Conservation (phyloP, 169 alveolate species). For the Eimeria brunetti region DNA sequence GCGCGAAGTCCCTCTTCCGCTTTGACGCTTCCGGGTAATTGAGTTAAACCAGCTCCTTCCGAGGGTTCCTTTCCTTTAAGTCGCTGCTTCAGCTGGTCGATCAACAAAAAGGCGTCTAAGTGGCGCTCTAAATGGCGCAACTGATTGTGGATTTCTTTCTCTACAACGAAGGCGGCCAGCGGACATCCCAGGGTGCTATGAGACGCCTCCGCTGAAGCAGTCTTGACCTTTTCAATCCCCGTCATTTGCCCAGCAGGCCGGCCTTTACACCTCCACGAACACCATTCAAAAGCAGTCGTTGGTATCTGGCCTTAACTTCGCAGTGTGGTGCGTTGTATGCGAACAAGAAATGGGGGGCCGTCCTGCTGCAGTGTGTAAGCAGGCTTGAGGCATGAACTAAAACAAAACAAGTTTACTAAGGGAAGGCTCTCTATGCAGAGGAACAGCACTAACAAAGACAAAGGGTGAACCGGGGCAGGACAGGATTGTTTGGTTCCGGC, state of each 20-base stretch:
- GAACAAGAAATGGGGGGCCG: not conserved
- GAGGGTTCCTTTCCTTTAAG: not conserved
- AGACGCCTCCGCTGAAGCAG: not conserved
- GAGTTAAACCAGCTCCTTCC: not conserved
- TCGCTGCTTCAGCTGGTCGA: conserved; percentile 20
- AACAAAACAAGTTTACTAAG: not conserved
- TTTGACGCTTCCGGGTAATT: not conserved
- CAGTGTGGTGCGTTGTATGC: not conserved
- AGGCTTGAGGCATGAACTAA: not conserved
- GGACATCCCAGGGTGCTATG: not conserved
- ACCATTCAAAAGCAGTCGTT: not conserved
- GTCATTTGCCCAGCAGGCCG: not conserved
- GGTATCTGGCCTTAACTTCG: not conserved
- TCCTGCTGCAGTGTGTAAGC: not conserved
- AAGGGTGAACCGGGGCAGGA: not conserved
- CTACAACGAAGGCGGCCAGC: conserved; percentile 10
- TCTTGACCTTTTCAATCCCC: not conserved
- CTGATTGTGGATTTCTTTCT: conserved; percentile 22
- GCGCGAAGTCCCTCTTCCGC: not conserved
- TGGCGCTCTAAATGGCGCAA: conserved; percentile 63
- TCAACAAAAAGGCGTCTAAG: conserved; percentile 40
- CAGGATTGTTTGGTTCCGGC: not conserved
- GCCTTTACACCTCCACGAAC: not conserved
- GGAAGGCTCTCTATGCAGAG: not conserved
- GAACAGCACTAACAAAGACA: not conserved